Conservation (phyloP, 257 asterid genomes). For the Cordia subcordata region DNA sequence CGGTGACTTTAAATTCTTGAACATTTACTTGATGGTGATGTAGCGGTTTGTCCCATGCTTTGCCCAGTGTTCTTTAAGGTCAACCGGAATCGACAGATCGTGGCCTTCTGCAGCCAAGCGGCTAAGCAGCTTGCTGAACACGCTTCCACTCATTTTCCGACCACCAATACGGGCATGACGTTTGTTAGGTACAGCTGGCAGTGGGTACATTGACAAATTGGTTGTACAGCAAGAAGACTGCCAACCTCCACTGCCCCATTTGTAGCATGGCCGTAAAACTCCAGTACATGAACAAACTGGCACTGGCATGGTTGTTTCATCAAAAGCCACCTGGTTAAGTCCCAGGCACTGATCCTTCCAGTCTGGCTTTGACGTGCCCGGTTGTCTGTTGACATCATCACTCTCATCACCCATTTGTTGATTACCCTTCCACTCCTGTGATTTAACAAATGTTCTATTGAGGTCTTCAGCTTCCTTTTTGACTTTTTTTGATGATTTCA, state of each 20-base stretch:
- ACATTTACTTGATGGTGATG: slow-evolving; percentile 76
- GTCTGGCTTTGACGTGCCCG: slow-evolving; percentile 37
- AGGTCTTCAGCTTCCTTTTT: slow-evolving; percentile 61
- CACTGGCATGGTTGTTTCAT: slow-evolving; percentile 87
- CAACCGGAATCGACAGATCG: slow-evolving; percentile 78
- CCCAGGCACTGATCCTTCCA: slow-evolving; percentile 96
- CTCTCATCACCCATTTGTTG: slow-evolving; percentile 27
- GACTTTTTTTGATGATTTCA: slow-evolving; percentile 53
- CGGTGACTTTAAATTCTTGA: background rate
- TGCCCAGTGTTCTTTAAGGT: slow-evolving; percentile 92
- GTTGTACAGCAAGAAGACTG: slow-evolving; percentile 93
- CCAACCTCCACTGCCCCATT: slow-evolving; percentile 99
- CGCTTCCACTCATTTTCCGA: slow-evolving; percentile 96
- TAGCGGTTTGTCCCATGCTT: slow-evolving; percentile 97
- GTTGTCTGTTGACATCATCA: slow-evolving; percentile 31
- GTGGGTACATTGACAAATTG: slow-evolving; percentile 77
- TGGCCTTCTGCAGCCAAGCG: slow-evolving; percentile 88
- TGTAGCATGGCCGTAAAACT: slow-evolving; percentile 78
- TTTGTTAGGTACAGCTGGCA: slow-evolving; percentile 91
- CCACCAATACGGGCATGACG: slow-evolving; percentile 97
- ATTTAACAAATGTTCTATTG: slow-evolving; percentile 33
- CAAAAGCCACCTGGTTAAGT: slow-evolving; percentile 83
- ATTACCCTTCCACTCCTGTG: slow-evolving; percentile 39
- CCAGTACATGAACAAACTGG: slow-evolving; percentile 97
- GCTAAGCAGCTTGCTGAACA: slow-evolving; percentile 80